phyloP scores from a whole-genome alignment of 345 rosid species.

The Jatropha curcas region DNA sequence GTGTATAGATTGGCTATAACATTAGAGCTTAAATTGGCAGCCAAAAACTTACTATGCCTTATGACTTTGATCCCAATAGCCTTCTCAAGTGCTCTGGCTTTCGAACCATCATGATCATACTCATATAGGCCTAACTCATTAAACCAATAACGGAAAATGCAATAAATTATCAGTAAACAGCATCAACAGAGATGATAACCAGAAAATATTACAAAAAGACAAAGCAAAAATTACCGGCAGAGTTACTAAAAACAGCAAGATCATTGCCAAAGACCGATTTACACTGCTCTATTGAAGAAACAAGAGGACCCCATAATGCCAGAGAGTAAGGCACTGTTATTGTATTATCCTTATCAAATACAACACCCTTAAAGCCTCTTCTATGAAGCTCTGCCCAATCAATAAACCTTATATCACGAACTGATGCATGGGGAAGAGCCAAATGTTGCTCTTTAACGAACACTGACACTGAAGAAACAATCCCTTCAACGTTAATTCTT shows the following conservation, averaged over 20 bases:
- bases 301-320: conserved; percentile 66
- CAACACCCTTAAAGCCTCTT: conserved; percentile 88
- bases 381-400: conserved; percentile 80
- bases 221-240: conserved; percentile 64
- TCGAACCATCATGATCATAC: conserved; percentile 81
- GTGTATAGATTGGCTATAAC: not conserved
- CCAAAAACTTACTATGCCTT: conserved; percentile 67
- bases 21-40: not conserved
- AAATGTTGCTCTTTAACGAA: conserved; percentile 62
- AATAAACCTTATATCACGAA: conserved; percentile 67
- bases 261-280: conserved; percentile 80
- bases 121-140: conserved; percentile 66
- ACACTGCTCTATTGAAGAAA: conserved; percentile 65
- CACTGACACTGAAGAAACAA: conserved; percentile 60
- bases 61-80: conserved; percentile 86
- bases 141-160: conserved; percentile 6
- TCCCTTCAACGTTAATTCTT: conserved; percentile 80
- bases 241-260: conserved; percentile 87
- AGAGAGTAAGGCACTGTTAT: conserved; percentile 87
- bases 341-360: conserved; percentile 95
- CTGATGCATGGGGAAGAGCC: conserved; percentile 76
- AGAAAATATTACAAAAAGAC: not conserved
- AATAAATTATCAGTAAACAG: conserved; percentile 8
- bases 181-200: conserved; percentile 8
- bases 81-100: conserved; percentile 81